Evolutionary conservation across 371 early-diverging fungal species (phyloP).

Genomic region (Syncephalis plumigaleata): DNA sequence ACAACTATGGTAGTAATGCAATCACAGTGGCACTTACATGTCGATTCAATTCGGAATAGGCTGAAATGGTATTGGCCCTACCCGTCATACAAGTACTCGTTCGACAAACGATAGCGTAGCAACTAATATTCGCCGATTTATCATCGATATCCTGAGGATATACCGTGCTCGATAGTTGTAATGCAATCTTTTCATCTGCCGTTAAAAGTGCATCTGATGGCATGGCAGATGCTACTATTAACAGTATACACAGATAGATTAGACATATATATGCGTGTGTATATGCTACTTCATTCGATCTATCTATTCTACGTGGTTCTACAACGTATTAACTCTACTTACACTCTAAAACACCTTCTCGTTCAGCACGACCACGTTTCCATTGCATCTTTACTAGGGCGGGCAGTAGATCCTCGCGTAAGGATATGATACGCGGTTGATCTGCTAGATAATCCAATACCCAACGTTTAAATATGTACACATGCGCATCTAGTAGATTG

Average conservation of each 20-base stretch:
- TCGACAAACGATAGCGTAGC: conserved; percentile 34
- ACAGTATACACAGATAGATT: no score
- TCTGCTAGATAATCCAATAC: conserved; percentile 59
- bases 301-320: no score
- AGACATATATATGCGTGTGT: no score
- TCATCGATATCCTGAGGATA: conserved; percentile 4
- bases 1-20: background rate
- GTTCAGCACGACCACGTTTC: conserved; percentile 14
- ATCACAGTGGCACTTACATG: conserved; percentile 25
- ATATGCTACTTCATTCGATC: no score
- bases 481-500: conserved; percentile 67
- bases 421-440: conserved; percentile 47
- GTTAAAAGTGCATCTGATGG: no score
- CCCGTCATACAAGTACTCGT: conserved; percentile 27
- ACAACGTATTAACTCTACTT: no score
- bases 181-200: no score
- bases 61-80: conserved; percentile 64
- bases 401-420: conserved; percentile 74
- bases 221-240: no score
- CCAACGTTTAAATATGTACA: conserved; percentile 84
- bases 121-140: conserved; percentile 19
- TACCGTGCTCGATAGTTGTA: background rate
- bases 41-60: conserved; percentile 74
- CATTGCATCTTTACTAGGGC: conserved; percentile 61
- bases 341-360: no score